phyloP scores from a whole-genome alignment of 2,329 filamentous ascomycete genomes.

The Botrytis elliptica region DNA sequence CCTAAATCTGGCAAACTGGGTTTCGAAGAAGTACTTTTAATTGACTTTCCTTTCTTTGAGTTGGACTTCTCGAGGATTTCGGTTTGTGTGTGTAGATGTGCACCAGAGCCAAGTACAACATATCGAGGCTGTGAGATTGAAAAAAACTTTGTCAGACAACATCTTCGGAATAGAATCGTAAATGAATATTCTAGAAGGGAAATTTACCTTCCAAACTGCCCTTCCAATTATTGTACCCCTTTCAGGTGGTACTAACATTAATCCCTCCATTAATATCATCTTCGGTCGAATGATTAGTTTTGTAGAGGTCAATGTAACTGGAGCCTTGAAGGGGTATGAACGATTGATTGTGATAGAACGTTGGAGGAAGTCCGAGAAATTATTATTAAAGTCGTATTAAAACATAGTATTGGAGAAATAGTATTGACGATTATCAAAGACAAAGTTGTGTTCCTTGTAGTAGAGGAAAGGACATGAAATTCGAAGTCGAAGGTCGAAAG shows the following conservation, averaged over 20 bases:
- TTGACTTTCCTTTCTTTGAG: slow-evolving; percentile 22
- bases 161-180: slow-evolving; percentile 23
- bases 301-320: neutral
- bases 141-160: slow-evolving; percentile 11
- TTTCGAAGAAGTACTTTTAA: slow-evolving; percentile 31
- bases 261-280: slow-evolving; percentile 50
- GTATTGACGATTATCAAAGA: neutral
- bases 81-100: slow-evolving; percentile 47
- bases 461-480: neutral
- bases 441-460: neutral
- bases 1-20: slow-evolving; percentile 35
- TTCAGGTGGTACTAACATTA: slow-evolving; percentile 51
- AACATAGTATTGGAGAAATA: neutral
- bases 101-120: slow-evolving; percentile 53
- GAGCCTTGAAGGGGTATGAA: neutral
- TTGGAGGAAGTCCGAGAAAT: neutral
- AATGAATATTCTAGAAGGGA: slow-evolving; percentile 27
- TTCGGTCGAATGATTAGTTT: slow-evolving; percentile 5
- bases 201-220: slow-evolving; percentile 53
- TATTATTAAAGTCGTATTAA: slow-evolving; percentile 11
- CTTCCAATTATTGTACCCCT: slow-evolving; percentile 52
- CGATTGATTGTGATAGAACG: neutral
- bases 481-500: slow-evolving; percentile 2
- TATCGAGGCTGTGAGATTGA: slow-evolving; percentile 52
- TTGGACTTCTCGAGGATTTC: slow-evolving; percentile 41